Evolutionary conservation across 2,329 filamentous ascomycete genomes (phyloP), one percentile per base, ranked within the genome.

Genomic region (Aspergillus piperis): DNA sequence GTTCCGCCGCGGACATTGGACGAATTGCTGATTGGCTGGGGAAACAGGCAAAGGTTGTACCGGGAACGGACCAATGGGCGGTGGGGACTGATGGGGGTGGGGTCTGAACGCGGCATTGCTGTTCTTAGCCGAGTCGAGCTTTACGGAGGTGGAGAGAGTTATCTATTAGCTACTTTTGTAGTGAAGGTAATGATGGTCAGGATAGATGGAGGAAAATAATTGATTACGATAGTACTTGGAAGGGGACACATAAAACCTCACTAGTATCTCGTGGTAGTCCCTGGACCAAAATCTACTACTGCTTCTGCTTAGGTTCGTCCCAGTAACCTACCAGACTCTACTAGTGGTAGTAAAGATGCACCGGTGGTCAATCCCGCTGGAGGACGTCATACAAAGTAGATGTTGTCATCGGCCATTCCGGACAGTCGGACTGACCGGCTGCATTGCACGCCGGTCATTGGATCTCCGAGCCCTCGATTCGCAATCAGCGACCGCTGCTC

Each of bases 401-500:
- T 44, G 41, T 23, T 23, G 41, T 44, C 47, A 50, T 50, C 47
- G 47, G 47, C 47, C 47, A 50, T 27, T 30, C 47, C 47, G 25
- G 47, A 27, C 47, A 50, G 47, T 50, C 25, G 47, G 47, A 10
- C 47, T 50, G 15, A 19, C 38, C 32, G 30, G 32, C 51, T 32
- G 32, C 51, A 41, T 54, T 23, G 51, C 32, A 25, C 19, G 23
- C 36, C 39, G 25, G 53, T 55, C 38, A 55, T 42, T 55, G 53
- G 53, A 42, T 54, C 50, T 32, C 32, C 32, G 50, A 30, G 36
- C 27, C 23, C 38, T 21, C n/a, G n/a, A 44, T 21, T 39, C 39
- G 41, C 39, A 58, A 25, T 42, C 52, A 54, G 52, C 21, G 38
- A 15, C 27, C 17, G 27, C 11, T 36, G 21, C 47, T 23, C 23